A percentile compares a stretch with the other conserved stretches of the same genome.
Conservation (phyloP, 441 rosid genomes). For the Brassica balearica region DNA sequence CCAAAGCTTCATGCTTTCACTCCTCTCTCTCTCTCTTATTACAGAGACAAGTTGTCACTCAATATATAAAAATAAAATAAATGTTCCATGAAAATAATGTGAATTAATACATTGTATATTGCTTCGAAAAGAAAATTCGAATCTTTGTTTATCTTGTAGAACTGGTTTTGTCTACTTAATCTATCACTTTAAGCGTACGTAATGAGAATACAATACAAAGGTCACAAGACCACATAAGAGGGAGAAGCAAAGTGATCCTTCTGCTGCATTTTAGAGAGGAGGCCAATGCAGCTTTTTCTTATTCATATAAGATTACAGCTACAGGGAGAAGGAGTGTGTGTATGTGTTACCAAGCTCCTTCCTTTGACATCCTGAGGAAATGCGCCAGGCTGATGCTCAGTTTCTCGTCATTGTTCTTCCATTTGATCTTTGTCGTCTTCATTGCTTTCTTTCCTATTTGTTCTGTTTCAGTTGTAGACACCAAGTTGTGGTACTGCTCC, state of each 20-base stretch:
- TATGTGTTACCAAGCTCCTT: slow-evolving; percentile 67
- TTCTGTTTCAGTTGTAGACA: slow-evolving; percentile 63
- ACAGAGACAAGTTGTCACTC: not conserved
- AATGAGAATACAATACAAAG: slow-evolving; percentile 31
- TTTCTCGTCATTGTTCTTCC: slow-evolving; percentile 45
- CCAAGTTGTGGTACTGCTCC: slow-evolving; percentile 83
- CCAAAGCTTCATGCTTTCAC: not conserved
- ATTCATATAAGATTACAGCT: slow-evolving; percentile 12
- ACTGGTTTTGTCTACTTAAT: slow-evolving; percentile 2
- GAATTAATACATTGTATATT: not conserved
- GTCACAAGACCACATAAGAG: slow-evolving; percentile 14
- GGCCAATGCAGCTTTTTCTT: slow-evolving; percentile 31
- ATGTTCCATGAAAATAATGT: not conserved
- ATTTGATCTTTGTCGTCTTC: slow-evolving; percentile 56
- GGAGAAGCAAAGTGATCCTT: slow-evolving; percentile 1
- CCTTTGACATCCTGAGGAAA: slow-evolving; percentile 50
- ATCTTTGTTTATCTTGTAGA: not conserved
- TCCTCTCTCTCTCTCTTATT: not conserved
- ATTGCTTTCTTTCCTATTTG: slow-evolving; percentile 47
- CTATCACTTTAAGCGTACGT: not conserved
- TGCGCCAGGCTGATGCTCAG: slow-evolving; percentile 65
- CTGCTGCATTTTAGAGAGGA: slow-evolving; percentile 14
- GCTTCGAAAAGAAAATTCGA: no score
- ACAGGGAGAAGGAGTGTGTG: slow-evolving; percentile 17
- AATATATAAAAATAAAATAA: not conserved